Evolutionary conservation across 495 filamentous ascomycete species (phyloP), one percentile per base, ranked within the genome.

Genomic region (Penicillium diatomitis): DNA sequence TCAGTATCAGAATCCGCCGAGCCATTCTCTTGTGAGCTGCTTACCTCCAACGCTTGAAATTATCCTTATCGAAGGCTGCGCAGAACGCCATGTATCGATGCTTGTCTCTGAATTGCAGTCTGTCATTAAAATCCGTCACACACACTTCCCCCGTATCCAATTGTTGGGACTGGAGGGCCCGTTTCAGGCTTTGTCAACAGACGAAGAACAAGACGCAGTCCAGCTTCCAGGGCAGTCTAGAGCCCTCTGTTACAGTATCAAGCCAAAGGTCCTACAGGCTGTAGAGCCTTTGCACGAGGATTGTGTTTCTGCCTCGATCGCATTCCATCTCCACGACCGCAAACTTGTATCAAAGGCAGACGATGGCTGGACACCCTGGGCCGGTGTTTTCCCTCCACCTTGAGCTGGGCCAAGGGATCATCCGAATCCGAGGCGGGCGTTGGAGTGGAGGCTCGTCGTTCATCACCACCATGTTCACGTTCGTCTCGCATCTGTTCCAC

Each of bases 41-140:
- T 60, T 69, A 6, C 71, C 65, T n/a, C 43, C 29, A 0, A 58
- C 60, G 0, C 44, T 72, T 8, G 53, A 65, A 44, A 60, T 55
- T 5, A 36, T 76, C 0, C 62, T 57, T 34, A 54, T 65, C 27
- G 59, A 67, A 48, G 61, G 56, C 2, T 69, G 64, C 41, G 60
- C 63, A 33, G 66, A 67, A 46, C 54, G 53, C 11, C 46, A 56
- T 11, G 34, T 69, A 6, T 36, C 37, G 0, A 69, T 66, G 59
- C 50, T 69, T 4, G 43, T 64, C 7, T 46, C 42, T 12, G 64
- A 69, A 43, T 41, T 69, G 34, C 51, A 46, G 39, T 38, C 36
- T 4, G 56, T 67, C 6, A 38, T 69, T n/a, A 52, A 56, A 4
- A 56, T 52, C 38, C 57, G 58, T 9, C 46, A 41, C 8, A 48